Conservation (phyloP, 306 rosid genomes). For the Lablab purpureus region DNA sequence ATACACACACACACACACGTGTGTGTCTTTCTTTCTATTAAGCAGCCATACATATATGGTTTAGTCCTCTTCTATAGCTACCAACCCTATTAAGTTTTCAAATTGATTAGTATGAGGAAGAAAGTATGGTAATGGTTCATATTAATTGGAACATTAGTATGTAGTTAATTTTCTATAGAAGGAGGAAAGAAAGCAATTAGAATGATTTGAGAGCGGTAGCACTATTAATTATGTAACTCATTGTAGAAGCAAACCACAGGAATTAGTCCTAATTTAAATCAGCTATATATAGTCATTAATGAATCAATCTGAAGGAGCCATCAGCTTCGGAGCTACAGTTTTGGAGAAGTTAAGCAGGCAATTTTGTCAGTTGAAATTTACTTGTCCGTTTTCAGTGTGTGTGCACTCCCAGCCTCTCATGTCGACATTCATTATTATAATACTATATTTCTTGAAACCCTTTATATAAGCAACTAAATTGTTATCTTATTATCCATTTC, state of each 20-base stretch:
- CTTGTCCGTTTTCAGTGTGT: slow-evolving; percentile 38
- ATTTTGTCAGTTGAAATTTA: slow-evolving; percentile 53
- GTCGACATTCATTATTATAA: not conserved
- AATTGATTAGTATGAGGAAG: not conserved
- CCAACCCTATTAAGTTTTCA: not conserved
- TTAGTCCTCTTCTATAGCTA: not conserved
- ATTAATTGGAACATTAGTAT: not conserved
- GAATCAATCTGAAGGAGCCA: slow-evolving; percentile 20
- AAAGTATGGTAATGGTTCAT: not conserved
- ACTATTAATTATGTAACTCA: too few relatives aligned
- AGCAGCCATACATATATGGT: not conserved
- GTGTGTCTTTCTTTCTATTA: not conserved
- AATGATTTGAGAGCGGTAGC: not conserved
- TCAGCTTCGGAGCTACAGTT: slow-evolving; percentile 42
- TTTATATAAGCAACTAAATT: slow-evolving; percentile 44
- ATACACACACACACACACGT: too few relatives aligned
- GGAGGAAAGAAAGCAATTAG: not conserved
- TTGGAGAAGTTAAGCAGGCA: slow-evolving; percentile 55
- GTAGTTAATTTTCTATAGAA: not conserved
- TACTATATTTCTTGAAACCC: slow-evolving; percentile 5
- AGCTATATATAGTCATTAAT: not conserved
- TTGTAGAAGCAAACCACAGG: not conserved
- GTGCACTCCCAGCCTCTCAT: slow-evolving; percentile 20
- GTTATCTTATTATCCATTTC: slow-evolving; percentile 38
- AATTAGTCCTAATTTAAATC: not conserved